Evolutionary conservation across 108 stramenopile genomes (phyloP).

Genomic region (Skeletonema tropicum): DNA sequence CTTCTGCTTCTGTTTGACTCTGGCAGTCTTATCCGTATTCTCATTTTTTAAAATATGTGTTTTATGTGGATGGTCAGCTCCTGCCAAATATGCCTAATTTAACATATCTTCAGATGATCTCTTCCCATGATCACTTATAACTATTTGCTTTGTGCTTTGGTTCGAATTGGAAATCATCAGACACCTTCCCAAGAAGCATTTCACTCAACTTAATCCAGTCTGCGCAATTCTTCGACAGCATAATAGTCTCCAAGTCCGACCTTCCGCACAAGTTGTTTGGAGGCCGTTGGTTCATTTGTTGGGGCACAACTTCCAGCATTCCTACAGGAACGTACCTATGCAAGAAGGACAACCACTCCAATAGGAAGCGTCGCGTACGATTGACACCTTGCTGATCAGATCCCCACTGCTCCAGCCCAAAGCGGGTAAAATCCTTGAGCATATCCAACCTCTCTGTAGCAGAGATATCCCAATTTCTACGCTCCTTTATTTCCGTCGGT

Average conservation of each 20-base stretch:
- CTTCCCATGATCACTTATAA: constrained; percentile 31
- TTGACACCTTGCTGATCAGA: constrained; percentile 95
- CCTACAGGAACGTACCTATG: constrained; percentile 97
- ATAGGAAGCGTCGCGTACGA: constrained; percentile 91
- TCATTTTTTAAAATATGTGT: constrained; percentile 16
- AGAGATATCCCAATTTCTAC: constrained; percentile 94
- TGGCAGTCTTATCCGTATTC: too few relatives aligned
- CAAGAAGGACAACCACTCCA: constrained; percentile 98
- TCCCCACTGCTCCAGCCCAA: constrained; percentile 98
- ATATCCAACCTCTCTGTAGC: constrained; percentile 94
- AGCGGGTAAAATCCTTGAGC: constrained; percentile 88
- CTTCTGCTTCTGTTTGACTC: background rate
- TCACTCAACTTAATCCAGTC: constrained; percentile 98
- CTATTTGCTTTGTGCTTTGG: constrained; percentile 94
- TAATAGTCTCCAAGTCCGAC: constrained; percentile 77
- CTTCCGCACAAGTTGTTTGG: constrained; percentile 68
- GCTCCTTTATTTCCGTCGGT: constrained; percentile 96
- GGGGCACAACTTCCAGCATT: constrained; percentile 83
- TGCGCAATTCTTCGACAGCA: constrained; percentile 61
- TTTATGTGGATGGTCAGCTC: too few relatives aligned
- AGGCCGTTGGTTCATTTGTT: constrained; percentile 95
- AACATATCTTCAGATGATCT: too few relatives aligned
- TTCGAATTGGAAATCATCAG: constrained; percentile 89
- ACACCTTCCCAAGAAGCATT: constrained; percentile 94
- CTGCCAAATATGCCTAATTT: too few relatives aligned